A percentile compares a stretch with the other conserved stretches of the same genome.
phyloP scores from a whole-genome alignment of 805 yeast species.

The Saturnispora saitoi region DNA sequence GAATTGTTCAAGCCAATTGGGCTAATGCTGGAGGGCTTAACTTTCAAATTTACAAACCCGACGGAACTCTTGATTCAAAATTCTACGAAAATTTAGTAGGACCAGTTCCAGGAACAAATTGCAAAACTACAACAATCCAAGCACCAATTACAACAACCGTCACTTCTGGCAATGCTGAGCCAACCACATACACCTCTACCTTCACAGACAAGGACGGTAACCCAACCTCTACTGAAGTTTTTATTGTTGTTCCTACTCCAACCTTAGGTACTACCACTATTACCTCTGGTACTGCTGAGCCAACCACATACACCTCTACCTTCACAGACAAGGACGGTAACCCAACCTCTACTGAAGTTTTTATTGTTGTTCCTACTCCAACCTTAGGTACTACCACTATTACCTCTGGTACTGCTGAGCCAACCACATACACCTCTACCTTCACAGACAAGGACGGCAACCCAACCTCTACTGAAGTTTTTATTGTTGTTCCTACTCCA shows the following conservation, averaged over 20 bases:
- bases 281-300: background rate
- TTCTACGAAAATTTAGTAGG: background rate
- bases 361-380: background rate
- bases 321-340: background rate
- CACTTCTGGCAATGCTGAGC: background rate
- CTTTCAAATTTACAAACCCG: background rate
- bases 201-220: background rate
- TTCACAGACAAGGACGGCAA: background rate
- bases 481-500: background rate
- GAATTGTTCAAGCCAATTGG: constrained; percentile 10
- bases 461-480: background rate
- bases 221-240: background rate
- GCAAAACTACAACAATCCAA: background rate
- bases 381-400: background rate
- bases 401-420: background rate
- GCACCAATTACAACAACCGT: background rate
- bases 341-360: background rate
- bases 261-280: background rate
- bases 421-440: background rate
- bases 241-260: background rate
- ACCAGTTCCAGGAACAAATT: background rate
- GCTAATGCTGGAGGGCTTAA: background rate
- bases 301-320: background rate
- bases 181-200: background rate
- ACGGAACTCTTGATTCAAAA: background rate